Evolutionary conservation across 768 basidiomycete species (phyloP), one percentile per base, ranked within the genome.

Genomic region (Pholiota microspora): DNA sequence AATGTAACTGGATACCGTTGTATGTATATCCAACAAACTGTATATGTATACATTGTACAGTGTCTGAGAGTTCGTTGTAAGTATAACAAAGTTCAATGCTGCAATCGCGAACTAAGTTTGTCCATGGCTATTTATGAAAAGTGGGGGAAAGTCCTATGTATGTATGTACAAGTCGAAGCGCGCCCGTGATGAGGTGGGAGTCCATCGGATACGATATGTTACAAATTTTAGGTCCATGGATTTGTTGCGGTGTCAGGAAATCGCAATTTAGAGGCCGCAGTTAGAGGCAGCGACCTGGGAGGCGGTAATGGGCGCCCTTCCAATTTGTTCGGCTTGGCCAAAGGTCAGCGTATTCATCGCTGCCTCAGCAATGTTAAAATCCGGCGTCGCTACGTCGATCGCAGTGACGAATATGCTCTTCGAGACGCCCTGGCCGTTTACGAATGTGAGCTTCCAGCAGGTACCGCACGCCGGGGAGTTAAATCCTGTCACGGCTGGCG

Each of bases 381-480:
- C 77, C 12, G 67, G 62, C n/a, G 47, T 66, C 12, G 80, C 72
- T 44, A 75, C 69, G 59, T 87, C 83, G 21, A 88, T 69, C 1
- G 78, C 85, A 1, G 79, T 65, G 9, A 86, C 63, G 35, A 73
- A 76, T 65, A 85, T 71, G 50, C 63, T 76, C 53, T 56, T 74
- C 18, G 61, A 62, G 1, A 51, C 59, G 3, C 72, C 71, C 4
- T 56, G 45, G 4, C 50, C 24, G 49, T 69, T 67, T 32, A 72
- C 71, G 66, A 76, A 85, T 4, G 78, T 76, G 58, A 87, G 63
- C 54, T 73, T 51, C 83, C 83, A 88, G 67, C 86, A 88, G 23
- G 77, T 75, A 1, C 83, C 83, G 59, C 85, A 88, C 40, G 72
- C 69, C 1, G 65, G 55, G 1, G 82, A 85, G 63, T 81, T 74